Evolutionary conservation across 768 basidiomycete genomes (phyloP), one percentile per base, ranked within the genome.

Genomic region (Suillus ampliporus): DNA sequence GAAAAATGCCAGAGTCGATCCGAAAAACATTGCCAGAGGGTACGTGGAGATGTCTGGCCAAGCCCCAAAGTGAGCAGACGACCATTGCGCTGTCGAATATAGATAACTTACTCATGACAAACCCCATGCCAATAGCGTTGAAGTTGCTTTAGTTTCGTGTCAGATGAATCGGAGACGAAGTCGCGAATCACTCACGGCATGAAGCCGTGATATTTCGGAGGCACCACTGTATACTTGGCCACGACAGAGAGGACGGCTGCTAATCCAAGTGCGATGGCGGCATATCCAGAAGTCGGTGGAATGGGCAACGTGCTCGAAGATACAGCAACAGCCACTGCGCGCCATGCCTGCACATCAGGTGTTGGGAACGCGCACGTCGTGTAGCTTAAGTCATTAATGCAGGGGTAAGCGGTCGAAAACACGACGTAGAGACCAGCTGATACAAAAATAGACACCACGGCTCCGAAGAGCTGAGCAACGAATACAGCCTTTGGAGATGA

Each of bases 401-500:
- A 88, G 40, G 85, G 85, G 10, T 82, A 76, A 21, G 86, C 84
- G 64, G 80, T 85, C 40, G 83, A 82, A 80, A 88, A 88, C 52
- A 88, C 77, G 63, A 88, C 78, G 69, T 84, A 87, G 58, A 88
- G 71, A 19, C 85, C 86, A 17, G 78, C 76, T 60, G 77, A 80
- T 68, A 87, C 72, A 79, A 88, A 88, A 48, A 86, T 76, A 6
- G 86, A 80, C 51, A 86, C 83, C 57, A 84, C 77, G 23, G 85
- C 75, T 48, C 86, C 86, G 60, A 72, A 77, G 3, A 86, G 75
- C 74, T 87, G 86, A 41, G 86, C 86, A 65, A 86, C 74, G 69
- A 87, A 86, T 75, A 87, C 86, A 71, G 84, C 83, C 58, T 72
- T 78, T 38, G 86, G 86, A 67, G 86, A 86, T 13, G 85, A 85